Evolutionary conservation across 2,329 filamentous ascomycete species (phyloP).

Genomic region (Fusarium chlamydosporum): DNA sequence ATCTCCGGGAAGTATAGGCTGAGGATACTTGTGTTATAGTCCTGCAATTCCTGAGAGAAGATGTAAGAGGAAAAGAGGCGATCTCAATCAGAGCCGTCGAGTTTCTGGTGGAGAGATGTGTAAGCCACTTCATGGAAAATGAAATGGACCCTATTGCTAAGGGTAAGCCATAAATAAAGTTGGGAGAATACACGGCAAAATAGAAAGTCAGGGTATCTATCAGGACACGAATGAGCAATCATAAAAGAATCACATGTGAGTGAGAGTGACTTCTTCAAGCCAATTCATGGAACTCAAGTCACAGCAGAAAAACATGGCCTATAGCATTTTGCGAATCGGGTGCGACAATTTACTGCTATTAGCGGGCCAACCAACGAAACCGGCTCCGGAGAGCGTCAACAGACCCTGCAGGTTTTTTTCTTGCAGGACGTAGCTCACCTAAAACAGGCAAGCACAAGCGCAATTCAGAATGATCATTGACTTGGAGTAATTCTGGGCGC

Average conservation of each 20-base stretch:
- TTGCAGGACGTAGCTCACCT: constrained; percentile 3
- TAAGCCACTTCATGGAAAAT: constrained; percentile 36
- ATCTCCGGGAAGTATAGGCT: neutral
- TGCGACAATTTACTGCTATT: constrained; percentile 13
- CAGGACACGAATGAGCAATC: constrained; percentile 24
- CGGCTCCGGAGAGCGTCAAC: constrained; percentile 5
- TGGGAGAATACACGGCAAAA: constrained; percentile 29
- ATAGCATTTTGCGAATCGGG: constrained; percentile 17
- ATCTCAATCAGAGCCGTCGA: constrained; percentile 9
- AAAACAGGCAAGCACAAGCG: constrained; percentile 22
- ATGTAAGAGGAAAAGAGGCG: constrained; percentile 19
- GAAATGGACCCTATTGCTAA: constrained; percentile 10
- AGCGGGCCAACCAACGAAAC: constrained; percentile 27
- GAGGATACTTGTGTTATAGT: neutral
- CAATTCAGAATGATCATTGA: constrained; percentile 3
- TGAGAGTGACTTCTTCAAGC: constrained; percentile 14
- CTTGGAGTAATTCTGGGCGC: constrained; percentile 5
- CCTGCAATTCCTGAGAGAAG: neutral
- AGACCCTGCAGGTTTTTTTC: constrained; percentile 12
- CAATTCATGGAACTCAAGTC: constrained; percentile 9
- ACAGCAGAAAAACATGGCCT: constrained; percentile 21
- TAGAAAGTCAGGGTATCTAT: constrained; percentile 19
- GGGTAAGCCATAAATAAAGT: constrained; percentile 7
- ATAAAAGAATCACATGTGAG: constrained; percentile 19
- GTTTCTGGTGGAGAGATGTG: constrained; percentile 30